Evolutionary conservation across 1,284 basidiomycete genomes (phyloP).

Genomic region (Melanopsichium pennsylvanicum): DNA sequence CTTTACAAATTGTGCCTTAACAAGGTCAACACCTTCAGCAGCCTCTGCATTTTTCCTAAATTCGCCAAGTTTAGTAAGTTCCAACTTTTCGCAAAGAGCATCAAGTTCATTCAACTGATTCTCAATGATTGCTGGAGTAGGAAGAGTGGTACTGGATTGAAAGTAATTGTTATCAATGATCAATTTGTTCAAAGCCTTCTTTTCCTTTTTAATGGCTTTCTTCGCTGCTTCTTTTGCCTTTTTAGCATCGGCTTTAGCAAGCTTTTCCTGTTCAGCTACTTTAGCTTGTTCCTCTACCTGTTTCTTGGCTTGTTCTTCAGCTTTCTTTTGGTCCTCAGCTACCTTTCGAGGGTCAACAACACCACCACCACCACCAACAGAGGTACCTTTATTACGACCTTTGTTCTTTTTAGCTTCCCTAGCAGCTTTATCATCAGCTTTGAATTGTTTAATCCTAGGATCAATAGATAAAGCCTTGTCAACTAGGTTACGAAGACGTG

Average conservation of each 20-base stretch:
- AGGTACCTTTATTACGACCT: constrained; percentile 70
- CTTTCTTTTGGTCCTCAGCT: constrained; percentile 69
- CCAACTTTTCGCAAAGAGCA: constrained; percentile 68
- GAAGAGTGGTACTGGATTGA: constrained; percentile 67
- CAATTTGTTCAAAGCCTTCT: constrained; percentile 66
- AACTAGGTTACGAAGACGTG: constrained; percentile 84
- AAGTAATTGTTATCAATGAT: constrained; percentile 72
- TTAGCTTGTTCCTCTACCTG: constrained; percentile 77
- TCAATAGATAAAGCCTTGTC: constrained; percentile 86
- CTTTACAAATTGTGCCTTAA: constrained; percentile 69
- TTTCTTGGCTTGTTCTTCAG: constrained; percentile 75
- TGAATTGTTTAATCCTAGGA: constrained; percentile 96
- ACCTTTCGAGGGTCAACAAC: constrained; percentile 42
- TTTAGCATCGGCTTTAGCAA: constrained; percentile 83
- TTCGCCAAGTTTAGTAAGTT: constrained; percentile 69
- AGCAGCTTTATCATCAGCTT: constrained; percentile 93
- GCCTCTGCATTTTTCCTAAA: constrained; percentile 69
- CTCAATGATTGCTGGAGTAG: constrained; percentile 69
- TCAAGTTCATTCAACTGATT: constrained; percentile 71
- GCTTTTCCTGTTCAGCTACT: constrained; percentile 68
- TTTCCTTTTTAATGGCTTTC: constrained; percentile 65
- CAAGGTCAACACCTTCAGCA: constrained; percentile 53
- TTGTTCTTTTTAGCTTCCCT: constrained; percentile 88
- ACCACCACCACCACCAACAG: constrained; percentile 62
- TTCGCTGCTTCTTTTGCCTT: constrained; percentile 79